Base-by-base conservation (phyloP, 2,329 filamentous ascomycete genomes). In the Fusarium goolgardi region DNA sequence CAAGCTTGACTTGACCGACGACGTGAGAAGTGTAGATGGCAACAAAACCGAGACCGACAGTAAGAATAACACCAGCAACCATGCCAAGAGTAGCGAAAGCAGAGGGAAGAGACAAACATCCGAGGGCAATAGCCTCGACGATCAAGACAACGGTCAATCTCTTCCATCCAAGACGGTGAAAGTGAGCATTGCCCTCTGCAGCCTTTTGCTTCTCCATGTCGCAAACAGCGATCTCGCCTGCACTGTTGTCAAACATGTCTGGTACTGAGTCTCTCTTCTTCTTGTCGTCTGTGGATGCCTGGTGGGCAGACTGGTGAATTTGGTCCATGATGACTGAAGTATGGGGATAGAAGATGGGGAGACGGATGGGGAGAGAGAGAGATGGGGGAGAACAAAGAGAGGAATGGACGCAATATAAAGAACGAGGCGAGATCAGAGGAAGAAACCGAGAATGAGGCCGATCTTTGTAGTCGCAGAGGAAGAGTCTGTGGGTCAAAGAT, bases 111-210 rank as follows among this genome's bases (percentile, higher is more conserved):
- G 82, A 83, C 53, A 87, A 77, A 60, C 79, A 81, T 46, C 85
- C 85, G 18, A 87, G 83, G 7, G 85, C 85, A 63, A 87, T 85
- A 55, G 85, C 85, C 75, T 86, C 84, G 71, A 87, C 85, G 63
- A 87, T 85, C 62, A 86, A 80, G 29, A 87, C 81, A 23, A 86
- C 76, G 4, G 84, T 85, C 34, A 87, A 79, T 15, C 85, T 83
- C 74, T 86, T 86, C 85, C 85, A 87, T 54, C 85, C 85, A 23
- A 87, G 80, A 40, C 82, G 81, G 65, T 84, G 77, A 74, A 86
- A 87, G 56, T 84, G 80, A 16, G 81, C 82, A 49, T 78, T 74
- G 56, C 83, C 84, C 69, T 81, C 73, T 9, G 78, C 78, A 15
- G 78, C 77, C 72, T 82, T 84, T 64, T 81, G 79, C 74, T 82